phyloP scores from a whole-genome alignment of 163 green algal species.

The Coccomyxa subellipsoidea region DNA sequence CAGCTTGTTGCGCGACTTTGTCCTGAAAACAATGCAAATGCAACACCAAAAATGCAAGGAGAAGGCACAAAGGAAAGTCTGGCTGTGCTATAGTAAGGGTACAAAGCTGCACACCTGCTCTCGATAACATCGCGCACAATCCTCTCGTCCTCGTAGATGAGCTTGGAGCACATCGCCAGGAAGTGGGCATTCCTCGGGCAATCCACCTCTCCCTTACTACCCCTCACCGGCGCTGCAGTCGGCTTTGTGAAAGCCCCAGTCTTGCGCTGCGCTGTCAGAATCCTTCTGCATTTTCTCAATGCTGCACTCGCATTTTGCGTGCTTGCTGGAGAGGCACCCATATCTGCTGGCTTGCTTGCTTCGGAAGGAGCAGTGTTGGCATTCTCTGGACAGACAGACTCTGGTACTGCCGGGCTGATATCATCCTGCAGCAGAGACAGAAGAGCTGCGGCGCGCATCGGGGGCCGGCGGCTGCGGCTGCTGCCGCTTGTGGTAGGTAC shows the following conservation, averaged over 20 bases:
- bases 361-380: background rate
- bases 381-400: background rate
- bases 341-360: background rate
- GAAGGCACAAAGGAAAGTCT: too few species aligned
- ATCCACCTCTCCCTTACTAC: background rate
- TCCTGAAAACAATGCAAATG: too few species aligned
- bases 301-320: too few species aligned
- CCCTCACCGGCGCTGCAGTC: too few species aligned
- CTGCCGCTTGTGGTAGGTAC: background rate
- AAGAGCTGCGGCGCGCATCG: background rate
- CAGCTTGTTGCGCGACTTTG: too few species aligned
- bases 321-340: background rate
- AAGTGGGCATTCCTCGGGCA: constrained; percentile 22
- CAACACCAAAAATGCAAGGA: too few species aligned
- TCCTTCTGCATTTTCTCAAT: too few species aligned
- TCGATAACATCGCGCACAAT: background rate
- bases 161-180: constrained; percentile 24
- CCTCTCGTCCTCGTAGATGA: constrained; percentile 18
- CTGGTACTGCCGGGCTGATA: background rate
- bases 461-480: background rate
- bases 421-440: background rate
- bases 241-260: too few species aligned
- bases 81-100: background rate
- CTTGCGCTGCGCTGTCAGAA: too few species aligned
- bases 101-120: background rate